Conservation (phyloP, 2,329 filamentous ascomycete species). For the Tolypocladium inflatum region DNA sequence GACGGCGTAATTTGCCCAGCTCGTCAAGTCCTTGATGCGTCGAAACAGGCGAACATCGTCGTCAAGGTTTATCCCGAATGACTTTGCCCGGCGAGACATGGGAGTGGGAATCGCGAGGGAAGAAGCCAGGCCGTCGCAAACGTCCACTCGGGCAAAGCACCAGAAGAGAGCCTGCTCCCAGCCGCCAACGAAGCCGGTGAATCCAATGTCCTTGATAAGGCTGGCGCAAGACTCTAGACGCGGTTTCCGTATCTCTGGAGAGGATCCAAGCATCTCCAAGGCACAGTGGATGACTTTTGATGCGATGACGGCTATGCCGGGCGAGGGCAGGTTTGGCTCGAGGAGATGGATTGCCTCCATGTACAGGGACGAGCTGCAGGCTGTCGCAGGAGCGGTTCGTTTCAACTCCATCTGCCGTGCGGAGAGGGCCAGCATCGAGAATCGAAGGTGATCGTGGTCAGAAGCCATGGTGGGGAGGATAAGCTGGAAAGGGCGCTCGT, state of each 20-base stretch:
- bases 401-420: slow-evolving; percentile 41
- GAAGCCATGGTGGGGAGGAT: slow-evolving; percentile 36
- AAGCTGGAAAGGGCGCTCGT: slow-evolving; percentile 35
- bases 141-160: slow-evolving; percentile 46
- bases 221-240: slow-evolving; percentile 43
- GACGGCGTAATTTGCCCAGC: slow-evolving; percentile 41
- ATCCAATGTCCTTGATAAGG: slow-evolving; percentile 37
- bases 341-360: slow-evolving; percentile 41
- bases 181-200: slow-evolving; percentile 40
- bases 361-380: slow-evolving; percentile 35
- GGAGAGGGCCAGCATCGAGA: slow-evolving; percentile 40
- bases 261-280: slow-evolving; percentile 41
- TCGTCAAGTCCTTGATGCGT: slow-evolving; percentile 25
- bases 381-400: slow-evolving; percentile 20
- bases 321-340: slow-evolving; percentile 34
- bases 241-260: slow-evolving; percentile 37
- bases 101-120: slow-evolving; percentile 40
- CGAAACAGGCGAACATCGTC: slow-evolving; percentile 25
- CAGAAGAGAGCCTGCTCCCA: slow-evolving; percentile 42
- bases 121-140: slow-evolving; percentile 42
- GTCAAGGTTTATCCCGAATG: slow-evolving; percentile 16
- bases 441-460: slow-evolving; percentile 32
- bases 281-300: slow-evolving; percentile 44
- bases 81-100: slow-evolving; percentile 32
- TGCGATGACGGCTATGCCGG: slow-evolving; percentile 38